phyloP scores from a whole-genome alignment of 495 filamentous ascomycete genomes.

The Penicillium waksmanii region DNA sequence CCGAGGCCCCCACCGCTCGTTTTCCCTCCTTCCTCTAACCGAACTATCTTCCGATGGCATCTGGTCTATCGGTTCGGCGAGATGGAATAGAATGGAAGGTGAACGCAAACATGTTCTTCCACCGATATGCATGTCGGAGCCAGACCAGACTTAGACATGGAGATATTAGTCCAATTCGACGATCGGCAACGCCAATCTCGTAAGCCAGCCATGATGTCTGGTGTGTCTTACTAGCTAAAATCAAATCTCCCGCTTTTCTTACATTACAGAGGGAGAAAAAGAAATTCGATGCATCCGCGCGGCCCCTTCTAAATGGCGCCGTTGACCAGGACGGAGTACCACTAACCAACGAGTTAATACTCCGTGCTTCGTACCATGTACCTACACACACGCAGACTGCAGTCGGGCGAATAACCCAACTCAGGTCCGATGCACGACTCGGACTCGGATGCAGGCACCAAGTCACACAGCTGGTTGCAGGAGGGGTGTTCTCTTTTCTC shows the following conservation, averaged over 20 bases:
- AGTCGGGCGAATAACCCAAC: too few species aligned
- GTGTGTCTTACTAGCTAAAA: too few species aligned
- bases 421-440: too few species aligned
- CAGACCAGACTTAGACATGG: background rate
- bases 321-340: background rate
- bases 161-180: background rate
- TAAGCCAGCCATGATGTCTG: too few species aligned
- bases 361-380: background rate
- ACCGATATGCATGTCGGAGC: too few species aligned
- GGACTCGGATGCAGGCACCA: too few species aligned
- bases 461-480: too few species aligned
- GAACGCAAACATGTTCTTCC: too few species aligned
- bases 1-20: background rate
- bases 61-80: background rate
- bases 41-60: background rate
- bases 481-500: too few species aligned
- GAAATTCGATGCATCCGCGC: background rate
- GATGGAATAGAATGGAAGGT: background rate
- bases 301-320: background rate
- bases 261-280: background rate
- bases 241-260: too few species aligned
- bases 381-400: too few species aligned
- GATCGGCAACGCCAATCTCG: background rate
- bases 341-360: background rate
- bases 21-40: background rate